Evolutionary conservation across 441 rosid genomes (phyloP).

Genomic region (Pelargonium myrrhifolium): DNA sequence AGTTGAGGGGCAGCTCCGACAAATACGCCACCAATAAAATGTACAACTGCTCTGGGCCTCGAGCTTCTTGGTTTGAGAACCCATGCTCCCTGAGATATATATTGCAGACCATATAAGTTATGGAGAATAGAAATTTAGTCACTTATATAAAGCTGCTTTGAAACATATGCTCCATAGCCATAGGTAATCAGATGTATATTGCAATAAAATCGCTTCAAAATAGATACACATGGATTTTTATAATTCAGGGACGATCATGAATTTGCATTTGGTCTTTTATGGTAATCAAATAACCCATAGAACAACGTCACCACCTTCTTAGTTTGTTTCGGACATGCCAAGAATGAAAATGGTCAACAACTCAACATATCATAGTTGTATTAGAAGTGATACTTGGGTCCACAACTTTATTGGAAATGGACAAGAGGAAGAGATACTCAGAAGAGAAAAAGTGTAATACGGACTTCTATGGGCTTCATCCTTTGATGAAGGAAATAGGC

Average conservation of each 20-base stretch:
- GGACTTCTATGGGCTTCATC: background rate
- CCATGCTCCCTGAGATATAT: constrained; percentile 70
- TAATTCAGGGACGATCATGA: background rate
- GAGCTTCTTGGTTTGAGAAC: constrained; percentile 64
- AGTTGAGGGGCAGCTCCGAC: constrained; percentile 99
- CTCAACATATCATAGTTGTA: background rate
- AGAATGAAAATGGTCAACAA: background rate
- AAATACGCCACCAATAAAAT: constrained; percentile 85
- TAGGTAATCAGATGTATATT: background rate
- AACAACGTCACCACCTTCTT: background rate
- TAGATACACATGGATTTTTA: background rate
- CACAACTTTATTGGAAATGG: too few relatives aligned
- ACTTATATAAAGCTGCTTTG: background rate
- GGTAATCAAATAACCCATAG: background rate
- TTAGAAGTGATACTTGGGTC: too few relatives aligned
- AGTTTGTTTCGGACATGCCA: background rate
- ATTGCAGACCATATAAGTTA: background rate
- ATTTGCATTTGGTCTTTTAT: background rate
- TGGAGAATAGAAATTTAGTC: background rate
- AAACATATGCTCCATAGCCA: background rate
- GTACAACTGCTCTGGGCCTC: constrained; percentile 67
- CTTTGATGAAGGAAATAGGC: background rate
- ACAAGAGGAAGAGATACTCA: too few relatives aligned
- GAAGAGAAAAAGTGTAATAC: background rate
- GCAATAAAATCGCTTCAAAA: background rate